A percentile compares a stretch with the other conserved stretches of the same genome.
Evolutionary conservation across 441 rosid species (phyloP).

Genomic region (California macrophylla): DNA sequence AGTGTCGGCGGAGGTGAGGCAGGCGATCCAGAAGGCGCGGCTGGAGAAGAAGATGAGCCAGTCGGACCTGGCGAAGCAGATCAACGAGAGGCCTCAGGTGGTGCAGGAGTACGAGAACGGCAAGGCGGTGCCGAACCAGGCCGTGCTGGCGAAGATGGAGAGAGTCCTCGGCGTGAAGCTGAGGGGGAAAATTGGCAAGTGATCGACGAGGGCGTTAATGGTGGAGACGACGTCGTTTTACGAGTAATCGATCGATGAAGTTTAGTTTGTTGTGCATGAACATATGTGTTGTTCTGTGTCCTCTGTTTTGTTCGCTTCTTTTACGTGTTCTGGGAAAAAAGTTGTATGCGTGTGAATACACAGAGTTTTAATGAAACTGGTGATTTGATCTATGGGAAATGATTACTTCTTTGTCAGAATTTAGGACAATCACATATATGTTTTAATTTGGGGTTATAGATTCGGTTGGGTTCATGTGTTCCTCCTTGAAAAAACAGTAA

Average conservation of each 20-base stretch:
- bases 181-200: slow-evolving; percentile 50
- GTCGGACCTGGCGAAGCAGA: slow-evolving; percentile 64
- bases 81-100: slow-evolving; percentile 65
- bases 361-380: too few species aligned
- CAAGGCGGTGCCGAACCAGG: slow-evolving; percentile 71
- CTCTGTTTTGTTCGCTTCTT: background rate
- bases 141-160: slow-evolving; percentile 74
- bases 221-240: background rate
- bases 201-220: background rate
- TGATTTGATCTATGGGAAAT: too few species aligned
- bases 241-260: background rate
- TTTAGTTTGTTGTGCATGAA: background rate
- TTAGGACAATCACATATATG: too few species aligned
- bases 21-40: slow-evolving; percentile 56
- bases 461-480: too few species aligned
- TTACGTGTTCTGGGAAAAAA: too few species aligned
- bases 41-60: slow-evolving; percentile 82
- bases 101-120: slow-evolving; percentile 91
- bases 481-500: too few species aligned
- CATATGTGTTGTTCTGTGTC: background rate
- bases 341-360: too few species aligned
- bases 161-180: slow-evolving; percentile 66
- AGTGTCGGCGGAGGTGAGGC: slow-evolving; percentile 55
- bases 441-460: too few species aligned
- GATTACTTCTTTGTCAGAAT: too few species aligned